Evolutionary conservation across 2,329 filamentous ascomycete genomes (phyloP).

Genomic region (Talaromyces sp.): DNA sequence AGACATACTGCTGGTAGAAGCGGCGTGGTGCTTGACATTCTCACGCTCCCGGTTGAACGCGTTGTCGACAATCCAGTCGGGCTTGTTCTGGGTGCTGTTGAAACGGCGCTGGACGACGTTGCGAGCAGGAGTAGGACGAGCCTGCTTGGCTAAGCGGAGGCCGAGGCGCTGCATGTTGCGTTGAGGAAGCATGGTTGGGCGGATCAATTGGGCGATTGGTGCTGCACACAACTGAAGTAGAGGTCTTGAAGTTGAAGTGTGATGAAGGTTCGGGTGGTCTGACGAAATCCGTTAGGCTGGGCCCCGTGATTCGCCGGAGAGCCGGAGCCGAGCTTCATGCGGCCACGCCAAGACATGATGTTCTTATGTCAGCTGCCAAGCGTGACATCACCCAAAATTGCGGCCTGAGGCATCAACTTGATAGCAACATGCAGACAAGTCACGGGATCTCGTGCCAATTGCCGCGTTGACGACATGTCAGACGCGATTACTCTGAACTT

Average conservation of each 20-base stretch:
- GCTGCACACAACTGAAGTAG: not conserved
- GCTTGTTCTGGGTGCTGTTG: slow-evolving; percentile 58
- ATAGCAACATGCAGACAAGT: not conserved
- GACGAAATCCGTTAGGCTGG: slow-evolving; percentile 28
- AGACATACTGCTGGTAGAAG: slow-evolving; percentile 72
- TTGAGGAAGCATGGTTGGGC: slow-evolving; percentile 60
- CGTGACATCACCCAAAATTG: slow-evolving; percentile 23
- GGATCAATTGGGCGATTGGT: slow-evolving; percentile 19
- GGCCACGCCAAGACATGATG: slow-evolving; percentile 3
- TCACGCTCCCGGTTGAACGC: slow-evolving; percentile 89
- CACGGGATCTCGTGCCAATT: slow-evolving; percentile 7
- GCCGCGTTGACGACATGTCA: slow-evolving; percentile 2
- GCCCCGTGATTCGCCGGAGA: slow-evolving; percentile 29
- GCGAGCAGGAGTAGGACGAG: slow-evolving; percentile 56
- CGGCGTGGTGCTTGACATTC: slow-evolving; percentile 87
- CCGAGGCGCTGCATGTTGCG: slow-evolving; percentile 60
- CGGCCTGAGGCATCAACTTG: not conserved
- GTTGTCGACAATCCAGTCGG: slow-evolving; percentile 71
- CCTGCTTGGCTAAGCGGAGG: slow-evolving; percentile 61
- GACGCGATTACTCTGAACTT: not conserved
- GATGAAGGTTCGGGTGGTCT: slow-evolving; percentile 22
- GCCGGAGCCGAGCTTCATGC: slow-evolving; percentile 7
- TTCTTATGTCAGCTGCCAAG: slow-evolving; percentile 25
- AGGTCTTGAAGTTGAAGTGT: slow-evolving; percentile 19
- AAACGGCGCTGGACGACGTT: slow-evolving; percentile 65